Evolutionary conservation across 768 basidiomycete species (phyloP), one percentile per base, ranked within the genome.

Genomic region (Tricholoma sp.): DNA sequence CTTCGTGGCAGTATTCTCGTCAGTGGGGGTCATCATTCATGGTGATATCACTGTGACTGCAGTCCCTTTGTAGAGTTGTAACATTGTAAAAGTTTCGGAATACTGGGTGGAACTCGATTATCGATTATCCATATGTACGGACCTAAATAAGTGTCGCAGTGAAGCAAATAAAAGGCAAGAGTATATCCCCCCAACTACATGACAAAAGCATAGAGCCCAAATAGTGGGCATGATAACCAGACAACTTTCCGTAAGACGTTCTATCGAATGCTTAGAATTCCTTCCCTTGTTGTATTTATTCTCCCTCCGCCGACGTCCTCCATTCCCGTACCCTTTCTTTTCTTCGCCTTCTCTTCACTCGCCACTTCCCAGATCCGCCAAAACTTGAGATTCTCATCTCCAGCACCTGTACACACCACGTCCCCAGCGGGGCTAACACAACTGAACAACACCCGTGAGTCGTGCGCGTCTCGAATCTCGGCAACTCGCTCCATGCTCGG

Each of bases 341-440:
- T 83, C 74, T 81, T 85, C 65, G 67, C 76, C 57, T 65, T 63
- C 21, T 67, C 69, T 50, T 72, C 72, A 61, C 72, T 74, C 8
- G 74, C 77, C 41, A 79, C 70, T 50, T 91, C 89, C 90, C 90
- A 91, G 37, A 92, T 79, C 57, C 85, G 83, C 94, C 94, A 96
- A 73, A 96, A 96, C 77, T 98, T 98, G 65, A 98, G 76, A 66
- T 95, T 95, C 77, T 98, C 96, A 66, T 98, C 97, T 0, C 89
- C 89, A 1, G 92, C 93, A 7, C 91, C 93, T 0, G 96, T 98
- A 61, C 86, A 89, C 9, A 99, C 86, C 4, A 94, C 85, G 62
- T 94, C 93, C 0, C 97, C 97, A 6, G 85, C 88, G 2, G 97
- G 97, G 56, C 89, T 84, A 7, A 97, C 68, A 19, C 87, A 84